A percentile compares a stretch with the other conserved stretches of the same genome.
These are phyloP conservation scores for Rosa persica DNA, from an alignment of 306 rosid genomes.

Conservation along the genomic window DNA sequence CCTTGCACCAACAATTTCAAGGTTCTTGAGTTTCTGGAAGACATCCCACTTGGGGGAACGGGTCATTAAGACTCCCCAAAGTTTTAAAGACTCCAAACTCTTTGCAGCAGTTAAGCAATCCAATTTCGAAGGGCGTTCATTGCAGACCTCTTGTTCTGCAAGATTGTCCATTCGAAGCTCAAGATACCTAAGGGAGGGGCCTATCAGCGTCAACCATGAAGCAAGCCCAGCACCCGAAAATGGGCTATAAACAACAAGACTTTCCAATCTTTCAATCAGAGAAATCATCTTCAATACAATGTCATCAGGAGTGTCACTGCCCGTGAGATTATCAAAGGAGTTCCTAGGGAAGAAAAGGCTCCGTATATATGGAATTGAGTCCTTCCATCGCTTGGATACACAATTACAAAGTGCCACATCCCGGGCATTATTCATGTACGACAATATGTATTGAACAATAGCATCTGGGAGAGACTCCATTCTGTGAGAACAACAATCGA, in stretches of 20 bases:
- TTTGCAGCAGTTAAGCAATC: conserved; percentile 59
- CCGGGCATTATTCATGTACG: conserved; percentile 59
- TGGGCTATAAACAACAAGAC: conserved; percentile 77
- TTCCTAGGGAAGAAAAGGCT: conserved; percentile 81
- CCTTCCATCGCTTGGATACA: conserved; percentile 86
- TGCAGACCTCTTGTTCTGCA: conserved; percentile 36
- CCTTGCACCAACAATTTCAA: conserved; percentile 85
- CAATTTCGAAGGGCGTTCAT: conserved; percentile 66
- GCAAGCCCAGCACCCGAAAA: conserved; percentile 76
- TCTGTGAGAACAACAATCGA: conserved; percentile 34
- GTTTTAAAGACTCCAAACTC: conserved; percentile 70
- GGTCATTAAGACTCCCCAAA: conserved; percentile 88
- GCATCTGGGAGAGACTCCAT: conserved; percentile 89
- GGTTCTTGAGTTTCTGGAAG: conserved; percentile 63
- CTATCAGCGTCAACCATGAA: conserved; percentile 66
- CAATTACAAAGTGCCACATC: conserved; percentile 85
- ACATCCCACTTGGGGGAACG: conserved; percentile 73
- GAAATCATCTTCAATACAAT: conserved; percentile 73
- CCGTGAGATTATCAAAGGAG: conserved; percentile 55
- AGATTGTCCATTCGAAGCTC: conserved; percentile 92
- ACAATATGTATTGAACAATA: conserved; percentile 71
- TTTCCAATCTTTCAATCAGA: conserved; percentile 50
- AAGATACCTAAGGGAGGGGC: conserved; percentile 57
- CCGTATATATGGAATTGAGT: conserved; percentile 52
- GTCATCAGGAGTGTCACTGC: conserved; percentile 47